These are phyloP conservation scores for Ploettnerulaceae sp. DNA, from an alignment of 2,329 filamentous ascomycete species.

Conservation along the genomic window DNA sequence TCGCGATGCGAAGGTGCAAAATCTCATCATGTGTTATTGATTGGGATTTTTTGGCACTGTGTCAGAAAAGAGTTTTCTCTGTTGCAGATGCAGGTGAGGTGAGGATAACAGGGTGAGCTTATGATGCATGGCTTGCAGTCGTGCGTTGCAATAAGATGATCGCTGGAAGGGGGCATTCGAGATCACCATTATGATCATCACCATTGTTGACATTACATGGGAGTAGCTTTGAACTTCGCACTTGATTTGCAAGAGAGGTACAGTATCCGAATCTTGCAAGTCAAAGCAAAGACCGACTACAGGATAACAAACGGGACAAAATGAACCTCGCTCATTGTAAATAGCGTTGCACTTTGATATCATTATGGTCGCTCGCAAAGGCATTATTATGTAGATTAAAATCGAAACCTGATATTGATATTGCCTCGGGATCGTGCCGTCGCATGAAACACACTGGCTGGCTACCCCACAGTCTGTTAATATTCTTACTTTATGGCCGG, in stretches of 20 bases:
- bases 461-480: slow-evolving; percentile 21
- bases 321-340: no score
- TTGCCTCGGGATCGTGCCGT: not conserved
- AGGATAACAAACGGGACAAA: no score
- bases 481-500: slow-evolving; percentile 16
- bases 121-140: slow-evolving; percentile 3
- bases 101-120: not conserved
- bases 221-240: not conserved
- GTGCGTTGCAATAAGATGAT: not conserved
- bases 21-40: no score
- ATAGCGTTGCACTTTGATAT: no score
- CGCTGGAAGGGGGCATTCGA: not conserved
- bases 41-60: not conserved
- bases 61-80: not conserved
- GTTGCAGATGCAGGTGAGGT: not conserved
- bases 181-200: not conserved
- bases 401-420: not conserved
- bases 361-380: no score
- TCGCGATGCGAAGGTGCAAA: no score
- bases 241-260: not conserved
- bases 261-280: not conserved
- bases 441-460: slow-evolving; percentile 13
- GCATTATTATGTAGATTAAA: no score
- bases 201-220: no score
- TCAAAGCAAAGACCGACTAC: slow-evolving; percentile 4